Conservation (phyloP, 192 early-diverging fungal species). For the Coemansia sp. region DNA sequence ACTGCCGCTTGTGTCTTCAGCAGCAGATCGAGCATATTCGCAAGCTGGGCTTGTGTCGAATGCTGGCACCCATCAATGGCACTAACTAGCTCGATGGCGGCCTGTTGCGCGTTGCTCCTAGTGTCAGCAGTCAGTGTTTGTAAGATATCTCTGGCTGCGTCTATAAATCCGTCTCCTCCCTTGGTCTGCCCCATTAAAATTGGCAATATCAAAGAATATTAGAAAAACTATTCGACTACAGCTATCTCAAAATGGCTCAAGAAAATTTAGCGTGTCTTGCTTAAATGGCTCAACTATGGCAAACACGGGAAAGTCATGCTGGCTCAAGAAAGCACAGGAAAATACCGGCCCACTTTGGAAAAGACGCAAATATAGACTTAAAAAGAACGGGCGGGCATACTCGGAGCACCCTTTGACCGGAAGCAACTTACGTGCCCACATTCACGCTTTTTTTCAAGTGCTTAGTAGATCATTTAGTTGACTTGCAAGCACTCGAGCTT, state of each 20-base stretch:
- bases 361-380: too few relatives aligned
- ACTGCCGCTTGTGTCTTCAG: neutral
- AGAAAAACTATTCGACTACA: neutral
- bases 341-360: too few relatives aligned
- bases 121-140: constrained; percentile 2
- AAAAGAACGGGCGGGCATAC: too few relatives aligned
- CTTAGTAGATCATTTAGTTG: neutral
- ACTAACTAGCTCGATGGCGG: constrained; percentile 7
- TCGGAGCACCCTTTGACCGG: too few relatives aligned
- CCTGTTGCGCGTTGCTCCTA: constrained; percentile 3
- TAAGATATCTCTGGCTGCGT: constrained; percentile 6
- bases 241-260: neutral
- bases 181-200: neutral
- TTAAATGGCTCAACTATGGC: neutral
- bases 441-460: too few relatives aligned
- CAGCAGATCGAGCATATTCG: neutral
- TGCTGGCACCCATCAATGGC: constrained; percentile 5
- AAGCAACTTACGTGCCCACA: too few relatives aligned
- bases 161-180: neutral
- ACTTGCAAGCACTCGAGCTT: too few relatives aligned
- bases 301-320: neutral
- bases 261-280: too few relatives aligned
- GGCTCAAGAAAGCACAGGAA: neutral
- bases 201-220: neutral
- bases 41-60: constrained; percentile 5